A percentile compares a stretch with the other conserved stretches of the same genome.
Conservation (phyloP, 805 yeast genomes). For the Citeromyces nyonsensis region DNA sequence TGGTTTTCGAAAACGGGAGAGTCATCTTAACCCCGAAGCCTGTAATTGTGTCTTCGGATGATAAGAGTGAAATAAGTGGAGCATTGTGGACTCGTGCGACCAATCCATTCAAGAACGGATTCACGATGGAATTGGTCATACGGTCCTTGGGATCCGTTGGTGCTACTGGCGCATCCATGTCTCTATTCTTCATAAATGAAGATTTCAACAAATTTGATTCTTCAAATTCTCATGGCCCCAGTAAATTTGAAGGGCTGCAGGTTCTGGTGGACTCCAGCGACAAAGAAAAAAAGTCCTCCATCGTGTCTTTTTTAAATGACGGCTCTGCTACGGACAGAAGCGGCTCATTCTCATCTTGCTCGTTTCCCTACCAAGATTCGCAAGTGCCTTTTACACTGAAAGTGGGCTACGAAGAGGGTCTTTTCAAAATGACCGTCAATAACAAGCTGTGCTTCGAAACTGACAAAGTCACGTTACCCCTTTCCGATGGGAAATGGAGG, state of each 20-base stretch:
- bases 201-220: conserved; percentile 17
- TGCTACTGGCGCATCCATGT: conserved; percentile 35
- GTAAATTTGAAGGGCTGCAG: conserved; percentile 46
- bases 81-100: too few species aligned
- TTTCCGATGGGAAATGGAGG: conserved; percentile 17
- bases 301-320: conserved; percentile 48
- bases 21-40: conserved; percentile 32
- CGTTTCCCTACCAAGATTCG: conserved; percentile 46
- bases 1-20: too few species aligned
- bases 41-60: conserved; percentile 7
- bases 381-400: conserved; percentile 60
- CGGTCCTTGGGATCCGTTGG: conserved; percentile 43
- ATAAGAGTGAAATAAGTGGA: conserved; percentile 18
- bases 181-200: conserved; percentile 29
- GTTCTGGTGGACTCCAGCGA: conserved; percentile 38
- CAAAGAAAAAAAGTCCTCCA: conserved; percentile 24
- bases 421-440: conserved; percentile 55
- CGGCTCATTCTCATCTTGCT: conserved; percentile 33
- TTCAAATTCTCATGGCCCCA: conserved; percentile 45
- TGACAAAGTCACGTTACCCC: conserved; percentile 29
- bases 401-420: conserved; percentile 33
- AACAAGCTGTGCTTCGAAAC: conserved; percentile 61
- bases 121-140: conserved; percentile 42
- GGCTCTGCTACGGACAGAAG: conserved; percentile 25
- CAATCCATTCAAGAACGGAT: conserved; percentile 11